These are phyloP conservation scores for Tetracladium setigerum DNA, from an alignment of 495 filamentous ascomycete species.

Conservation along the genomic window DNA sequence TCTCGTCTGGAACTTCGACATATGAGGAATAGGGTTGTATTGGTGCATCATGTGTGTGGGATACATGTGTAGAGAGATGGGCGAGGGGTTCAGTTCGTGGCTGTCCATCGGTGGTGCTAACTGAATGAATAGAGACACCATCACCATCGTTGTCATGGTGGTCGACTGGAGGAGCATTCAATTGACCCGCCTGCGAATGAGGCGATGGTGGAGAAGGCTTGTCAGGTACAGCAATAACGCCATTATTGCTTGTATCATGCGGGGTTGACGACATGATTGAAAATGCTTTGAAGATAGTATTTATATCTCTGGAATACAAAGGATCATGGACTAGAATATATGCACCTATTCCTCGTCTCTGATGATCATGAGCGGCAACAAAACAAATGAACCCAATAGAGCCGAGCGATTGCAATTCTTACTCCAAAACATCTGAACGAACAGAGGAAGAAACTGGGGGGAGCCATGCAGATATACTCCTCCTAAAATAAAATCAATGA, in stretches of 20 bases:
- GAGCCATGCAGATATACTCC: too few species aligned
- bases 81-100: neutral
- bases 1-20: constrained; percentile 34
- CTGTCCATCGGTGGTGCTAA: neutral
- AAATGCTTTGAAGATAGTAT: constrained; percentile 10
- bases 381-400: too few species aligned
- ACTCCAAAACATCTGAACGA: too few species aligned
- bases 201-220: too few species aligned
- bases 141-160: constrained; percentile 9
- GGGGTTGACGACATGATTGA: constrained; percentile 16
- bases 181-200: too few species aligned
- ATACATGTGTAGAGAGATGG: constrained; percentile 11
- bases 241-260: too few species aligned
- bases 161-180: constrained; percentile 5
- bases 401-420: too few species aligned
- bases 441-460: too few species aligned
- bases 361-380: too few species aligned
- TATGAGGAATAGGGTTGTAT: constrained; percentile 33
- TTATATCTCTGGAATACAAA: constrained; percentile 1
- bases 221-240: neutral
- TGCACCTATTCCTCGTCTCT: too few species aligned
- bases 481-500: too few species aligned
- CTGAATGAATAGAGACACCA: constrained; percentile 8
- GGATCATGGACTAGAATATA: neutral
- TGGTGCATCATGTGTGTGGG: constrained; percentile 18